phyloP scores from a whole-genome alignment of 257 asterid species.

The Paulownia fortunei region DNA sequence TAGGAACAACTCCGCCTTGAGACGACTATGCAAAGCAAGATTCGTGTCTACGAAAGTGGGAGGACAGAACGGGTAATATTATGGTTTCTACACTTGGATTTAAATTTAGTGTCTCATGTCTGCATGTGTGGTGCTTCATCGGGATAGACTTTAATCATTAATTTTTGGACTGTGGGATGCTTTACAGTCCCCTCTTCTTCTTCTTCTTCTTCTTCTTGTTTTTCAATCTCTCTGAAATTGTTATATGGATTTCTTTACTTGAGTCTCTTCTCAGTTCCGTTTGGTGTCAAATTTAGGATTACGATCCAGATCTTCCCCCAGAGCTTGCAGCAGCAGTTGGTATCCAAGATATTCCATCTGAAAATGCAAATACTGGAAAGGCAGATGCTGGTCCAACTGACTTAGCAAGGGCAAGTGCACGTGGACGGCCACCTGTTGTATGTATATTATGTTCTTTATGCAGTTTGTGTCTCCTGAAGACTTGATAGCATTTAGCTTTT shows the following conservation, averaged over 20 bases:
- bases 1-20: conserved; percentile 96
- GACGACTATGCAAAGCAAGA: conserved; percentile 93
- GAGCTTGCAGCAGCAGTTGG: conserved; percentile 98
- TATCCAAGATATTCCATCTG: conserved; percentile 66
- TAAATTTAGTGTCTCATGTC: not conserved
- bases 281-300: conserved; percentile 63
- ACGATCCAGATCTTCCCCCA: conserved; percentile 98
- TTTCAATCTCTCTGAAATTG: too few species aligned
- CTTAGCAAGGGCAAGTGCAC: conserved; percentile 55
- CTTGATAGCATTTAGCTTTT: not conserved
- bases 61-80: conserved; percentile 87
- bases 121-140: too few species aligned
- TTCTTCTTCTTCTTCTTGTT: too few species aligned
- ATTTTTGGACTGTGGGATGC: not conserved
- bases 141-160: too few species aligned
- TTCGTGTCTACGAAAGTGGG: conserved; percentile 95
- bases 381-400: conserved; percentile 62
- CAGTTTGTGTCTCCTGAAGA: not conserved
- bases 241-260: not conserved
- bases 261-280: not conserved
- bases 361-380: conserved; percentile 57
- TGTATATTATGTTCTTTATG: conserved; percentile 24
- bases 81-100: conserved; percentile 24
- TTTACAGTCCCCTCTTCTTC: too few species aligned
- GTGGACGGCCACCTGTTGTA: conserved; percentile 69